These are phyloP conservation scores for Trifolium dubium DNA, from an alignment of 306 rosid species.

Conservation along the genomic window DNA sequence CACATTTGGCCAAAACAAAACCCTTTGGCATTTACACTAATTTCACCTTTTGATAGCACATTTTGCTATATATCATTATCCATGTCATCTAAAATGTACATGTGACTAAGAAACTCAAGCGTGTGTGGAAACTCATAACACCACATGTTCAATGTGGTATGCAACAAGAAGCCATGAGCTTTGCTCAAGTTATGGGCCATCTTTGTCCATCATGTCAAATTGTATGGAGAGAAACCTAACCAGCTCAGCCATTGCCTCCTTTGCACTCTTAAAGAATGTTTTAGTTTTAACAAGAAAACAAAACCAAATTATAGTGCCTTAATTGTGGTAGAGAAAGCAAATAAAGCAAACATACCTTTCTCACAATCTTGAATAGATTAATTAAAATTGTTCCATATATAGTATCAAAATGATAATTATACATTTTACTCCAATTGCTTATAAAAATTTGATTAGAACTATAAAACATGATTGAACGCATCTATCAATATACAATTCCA, in stretches of 20 bases:
- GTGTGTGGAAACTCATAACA: constrained; percentile 40
- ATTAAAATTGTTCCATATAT: background rate
- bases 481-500: too few relatives aligned
- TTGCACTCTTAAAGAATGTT: constrained; percentile 7
- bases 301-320: constrained; percentile 8
- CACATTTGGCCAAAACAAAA: constrained; percentile 31
- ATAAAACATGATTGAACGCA: background rate
- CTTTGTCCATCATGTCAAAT: constrained; percentile 38
- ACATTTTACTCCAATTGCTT: background rate
- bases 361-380: constrained; percentile 25
- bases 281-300: constrained; percentile 36
- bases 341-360: constrained; percentile 30
- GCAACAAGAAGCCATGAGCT: constrained; percentile 46
- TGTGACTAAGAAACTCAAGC: constrained; percentile 37
- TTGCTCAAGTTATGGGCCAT: constrained; percentile 46
- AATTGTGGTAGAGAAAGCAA: background rate
- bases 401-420: background rate
- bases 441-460: background rate
- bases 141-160: constrained; percentile 46
- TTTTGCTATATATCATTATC: constrained; percentile 22
- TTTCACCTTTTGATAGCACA: background rate
- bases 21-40: background rate
- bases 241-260: constrained; percentile 42
- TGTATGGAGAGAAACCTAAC: constrained; percentile 44
- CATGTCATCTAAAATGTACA: constrained; percentile 41